Base-by-base conservation (phyloP, 805 yeast species). In the Suhomyces pyralidae region DNA sequence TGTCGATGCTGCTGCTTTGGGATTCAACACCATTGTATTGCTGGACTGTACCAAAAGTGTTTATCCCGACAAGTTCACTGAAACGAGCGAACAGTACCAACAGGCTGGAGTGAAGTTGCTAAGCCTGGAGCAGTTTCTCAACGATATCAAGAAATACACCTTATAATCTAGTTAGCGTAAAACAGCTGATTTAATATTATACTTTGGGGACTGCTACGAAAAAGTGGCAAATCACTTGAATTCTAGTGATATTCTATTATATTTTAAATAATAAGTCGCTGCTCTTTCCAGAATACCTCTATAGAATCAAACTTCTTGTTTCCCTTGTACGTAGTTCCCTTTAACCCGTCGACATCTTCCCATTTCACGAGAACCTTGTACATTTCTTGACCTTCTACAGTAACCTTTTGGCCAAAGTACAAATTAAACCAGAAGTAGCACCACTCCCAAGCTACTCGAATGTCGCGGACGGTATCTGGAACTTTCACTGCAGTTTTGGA, bases 21-120 rank as follows among this genome's bases (percentile, higher is more conserved):
- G 96, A 0, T 90, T 80, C 63, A 66, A 79, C 1, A 84, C 96
- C 0, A 73, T 62, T 49, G 88, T 93, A 1, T 58, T 90, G 12
- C 73, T 75, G 54, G 81, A 81, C 28, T 80, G 82, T 49, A 75
- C 85, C 19, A 77, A 70, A 55, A 76, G 88, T 3, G 90, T 88
- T 15, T 73, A 73, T 54, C 76, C 82, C 1, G 80, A 74, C 15
- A 68, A 71, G 17, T 57, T 57, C 7, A 51, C 25, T 0, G 69
- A 66, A 30, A 76, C 79, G 0, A 80, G 76, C 20, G 48, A 55
- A 3, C 46, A 49, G 34, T 80, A 73, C 55, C 51, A 20, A 25
- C 57, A 48, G 4, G 71, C 66, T 12, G 74, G 76, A 0, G 80
- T 81, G 20, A 50, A 54, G 3, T 52, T 73, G 42, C n/a, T 32